These are phyloP conservation scores for Didymella segeticola DNA, from an alignment of 2,329 filamentous ascomycete genomes.

Conservation along the genomic window DNA sequence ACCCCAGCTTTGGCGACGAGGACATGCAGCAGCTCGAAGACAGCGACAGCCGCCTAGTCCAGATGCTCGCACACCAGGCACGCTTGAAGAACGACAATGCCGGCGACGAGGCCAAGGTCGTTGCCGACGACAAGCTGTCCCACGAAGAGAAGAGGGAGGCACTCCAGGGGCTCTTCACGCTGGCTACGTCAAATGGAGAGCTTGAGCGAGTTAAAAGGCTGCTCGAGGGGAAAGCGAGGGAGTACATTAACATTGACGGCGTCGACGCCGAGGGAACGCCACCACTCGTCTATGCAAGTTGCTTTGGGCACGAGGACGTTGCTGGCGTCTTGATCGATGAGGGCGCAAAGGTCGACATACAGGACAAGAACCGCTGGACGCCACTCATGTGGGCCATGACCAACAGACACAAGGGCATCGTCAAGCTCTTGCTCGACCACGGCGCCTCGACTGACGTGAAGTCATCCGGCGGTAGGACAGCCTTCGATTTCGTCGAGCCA, in stretches of 20 bases:
- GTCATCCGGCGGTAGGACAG: slow-evolving; percentile 90
- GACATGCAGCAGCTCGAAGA: slow-evolving; percentile 67
- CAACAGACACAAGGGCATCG: slow-evolving; percentile 94
- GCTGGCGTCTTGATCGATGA: slow-evolving; percentile 84
- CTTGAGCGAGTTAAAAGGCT: slow-evolving; percentile 79
- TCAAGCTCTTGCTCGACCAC: slow-evolving; percentile 88
- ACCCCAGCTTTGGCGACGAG: slow-evolving; percentile 75
- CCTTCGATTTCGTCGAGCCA: slow-evolving; percentile 92
- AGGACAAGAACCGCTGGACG: slow-evolving; percentile 97
- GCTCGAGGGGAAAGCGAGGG: slow-evolving; percentile 73
- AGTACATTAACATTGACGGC: slow-evolving; percentile 83
- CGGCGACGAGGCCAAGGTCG: slow-evolving; percentile 78
- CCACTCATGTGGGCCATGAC: slow-evolving; percentile 99
- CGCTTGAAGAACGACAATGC: slow-evolving; percentile 75
- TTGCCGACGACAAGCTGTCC: slow-evolving; percentile 74
- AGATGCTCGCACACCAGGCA: slow-evolving; percentile 96
- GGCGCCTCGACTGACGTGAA: slow-evolving; percentile 96
- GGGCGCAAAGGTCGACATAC: slow-evolving; percentile 86
- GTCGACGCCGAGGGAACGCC: slow-evolving; percentile 94
- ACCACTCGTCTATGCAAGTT: slow-evolving; percentile 97
- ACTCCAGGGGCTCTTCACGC: slow-evolving; percentile 86
- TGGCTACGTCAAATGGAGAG: slow-evolving; percentile 97
- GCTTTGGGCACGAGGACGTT: slow-evolving; percentile 92
- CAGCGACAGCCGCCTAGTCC: slow-evolving; percentile 86
- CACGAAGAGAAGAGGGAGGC: slow-evolving; percentile 79